Evolutionary conservation across 768 basidiomycete species (phyloP).

Genomic region (Amanita pseudoporphyria): DNA sequence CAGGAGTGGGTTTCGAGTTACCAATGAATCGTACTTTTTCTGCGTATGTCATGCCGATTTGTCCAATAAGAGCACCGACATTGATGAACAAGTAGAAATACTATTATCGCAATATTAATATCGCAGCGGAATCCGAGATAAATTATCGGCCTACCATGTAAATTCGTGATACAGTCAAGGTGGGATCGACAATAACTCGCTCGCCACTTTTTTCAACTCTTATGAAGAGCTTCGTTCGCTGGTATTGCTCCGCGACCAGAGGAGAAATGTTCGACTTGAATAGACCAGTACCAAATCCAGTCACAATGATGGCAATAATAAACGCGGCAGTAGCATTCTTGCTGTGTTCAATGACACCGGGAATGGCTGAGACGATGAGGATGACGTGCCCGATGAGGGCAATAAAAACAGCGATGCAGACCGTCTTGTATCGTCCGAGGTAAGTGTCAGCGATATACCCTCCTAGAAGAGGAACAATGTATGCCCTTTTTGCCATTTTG

Average conservation of each 20-base stretch:
- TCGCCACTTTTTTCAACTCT: slow-evolving; percentile 44
- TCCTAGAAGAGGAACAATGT: slow-evolving; percentile 55
- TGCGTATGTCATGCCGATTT: slow-evolving; percentile 62
- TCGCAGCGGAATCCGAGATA: background rate
- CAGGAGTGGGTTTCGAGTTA: background rate
- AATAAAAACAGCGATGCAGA: slow-evolving; percentile 48
- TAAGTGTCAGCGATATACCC: slow-evolving; percentile 68
- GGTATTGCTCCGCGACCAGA: slow-evolving; percentile 71
- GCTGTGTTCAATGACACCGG: slow-evolving; percentile 47
- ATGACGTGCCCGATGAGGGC: slow-evolving; percentile 58
- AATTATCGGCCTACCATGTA: slow-evolving; percentile 47
- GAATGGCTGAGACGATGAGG: slow-evolving; percentile 56
- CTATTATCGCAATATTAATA: slow-evolving; percentile 17
- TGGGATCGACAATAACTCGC: slow-evolving; percentile 67
- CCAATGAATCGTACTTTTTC: slow-evolving; percentile 34
- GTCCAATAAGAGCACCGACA: slow-evolving; percentile 59
- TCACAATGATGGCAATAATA: slow-evolving; percentile 50
- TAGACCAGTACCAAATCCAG: slow-evolving; percentile 47
- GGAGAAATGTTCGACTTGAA: slow-evolving; percentile 78
- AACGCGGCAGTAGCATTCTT: slow-evolving; percentile 42
- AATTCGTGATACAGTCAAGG: slow-evolving; percentile 54
- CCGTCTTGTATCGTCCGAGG: slow-evolving; percentile 68
- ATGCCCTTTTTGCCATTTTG: slow-evolving; percentile 35
- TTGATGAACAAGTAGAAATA: slow-evolving; percentile 71
- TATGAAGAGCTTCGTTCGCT: slow-evolving; percentile 43